phyloP scores from a whole-genome alignment of 371 early-diverging fungal species.

The Conidiobolus incongruus region DNA sequence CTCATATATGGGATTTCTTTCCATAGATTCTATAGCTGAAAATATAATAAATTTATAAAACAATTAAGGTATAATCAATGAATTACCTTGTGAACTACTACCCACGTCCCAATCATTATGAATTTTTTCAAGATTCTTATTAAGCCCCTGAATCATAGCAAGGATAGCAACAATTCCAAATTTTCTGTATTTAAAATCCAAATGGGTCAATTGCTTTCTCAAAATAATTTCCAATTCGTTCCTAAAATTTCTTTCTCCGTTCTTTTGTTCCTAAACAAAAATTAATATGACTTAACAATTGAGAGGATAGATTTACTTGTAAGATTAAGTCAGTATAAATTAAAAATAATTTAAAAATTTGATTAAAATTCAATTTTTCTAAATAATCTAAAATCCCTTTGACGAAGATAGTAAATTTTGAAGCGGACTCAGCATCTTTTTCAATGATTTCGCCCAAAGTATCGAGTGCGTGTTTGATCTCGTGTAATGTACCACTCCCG shows the following conservation, averaged over 20 bases:
- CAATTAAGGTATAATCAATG: no score
- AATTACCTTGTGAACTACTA: no score
- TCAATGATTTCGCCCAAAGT: slow-evolving; percentile 27
- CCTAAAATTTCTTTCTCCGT: slow-evolving; percentile 14
- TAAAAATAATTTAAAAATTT: slow-evolving; percentile 41
- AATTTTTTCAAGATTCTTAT: no score
- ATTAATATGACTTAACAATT: background rate
- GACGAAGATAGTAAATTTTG: slow-evolving; percentile 39
- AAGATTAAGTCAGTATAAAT: slow-evolving; percentile 38
- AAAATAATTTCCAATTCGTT: slow-evolving; percentile 51
- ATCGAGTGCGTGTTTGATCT: slow-evolving; percentile 38
- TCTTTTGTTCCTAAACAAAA: background rate
- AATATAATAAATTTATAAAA: no score
- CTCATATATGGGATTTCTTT: no score
- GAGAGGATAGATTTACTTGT: slow-evolving; percentile 13
- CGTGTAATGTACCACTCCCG: slow-evolving; percentile 41
- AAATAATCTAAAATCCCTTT: slow-evolving; percentile 60
- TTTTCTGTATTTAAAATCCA: slow-evolving; percentile 37
- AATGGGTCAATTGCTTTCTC: slow-evolving; percentile 58
- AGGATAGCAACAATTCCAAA: slow-evolving; percentile 55
- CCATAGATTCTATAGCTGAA: no score
- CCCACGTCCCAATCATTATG: no score
- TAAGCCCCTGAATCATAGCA: slow-evolving; percentile 41
- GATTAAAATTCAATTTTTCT: slow-evolving; percentile 35
- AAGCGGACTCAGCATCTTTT: slow-evolving; percentile 18